Evolutionary conservation across 805 yeast species (phyloP), one percentile per base, ranked within the genome.

Genomic region (Cyberlindnera suaveolens): DNA sequence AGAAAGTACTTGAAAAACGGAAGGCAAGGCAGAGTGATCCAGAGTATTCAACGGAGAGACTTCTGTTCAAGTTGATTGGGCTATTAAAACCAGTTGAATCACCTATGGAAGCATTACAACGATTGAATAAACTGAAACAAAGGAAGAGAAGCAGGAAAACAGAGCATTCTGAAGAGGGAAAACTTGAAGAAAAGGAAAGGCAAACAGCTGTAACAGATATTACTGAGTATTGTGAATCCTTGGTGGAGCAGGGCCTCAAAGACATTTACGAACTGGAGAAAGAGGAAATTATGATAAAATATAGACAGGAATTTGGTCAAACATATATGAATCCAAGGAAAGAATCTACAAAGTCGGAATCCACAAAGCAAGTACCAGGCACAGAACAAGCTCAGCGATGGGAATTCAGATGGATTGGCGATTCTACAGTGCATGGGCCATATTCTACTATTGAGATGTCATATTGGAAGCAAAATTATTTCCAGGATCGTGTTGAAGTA

Each of bases 1-100:
- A 30, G n/a, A 44, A 60, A 35, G 50, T 53, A 15, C 62, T 61
- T 9, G 53, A 47, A 26, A 49, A 31, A 17, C 38, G 40, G 8
- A 47, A 36, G 23, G 49, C 41, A 39, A 50, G 30, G 31, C 48
- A 48, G 2, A 41, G 38, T 1, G 36, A 42, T 0, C 42, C 20
- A 16, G 41, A 39, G 18, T 31, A 38, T 11, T 38, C 59, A 13
- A 40, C 49, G 38, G 56, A 57, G 17, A 52, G 52, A 3, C 44
- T 65, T 14, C 38, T 69, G 37, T 44, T 38, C 6, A 48, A 51
- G 1, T 51, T 81, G n/a, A 70, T 80, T 3, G 58, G 45, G 2
- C n/a, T 54, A 1, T 55, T 82, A 33, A 74, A 78, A 38, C 78
- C 83, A 0, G 79, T 75, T 3, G 89, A 82, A 53, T 71, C 79